Evolutionary conservation across 2,329 filamentous ascomycete species (phyloP), one percentile per base, ranked within the genome.

Genomic region (Talaromyces sp.): DNA sequence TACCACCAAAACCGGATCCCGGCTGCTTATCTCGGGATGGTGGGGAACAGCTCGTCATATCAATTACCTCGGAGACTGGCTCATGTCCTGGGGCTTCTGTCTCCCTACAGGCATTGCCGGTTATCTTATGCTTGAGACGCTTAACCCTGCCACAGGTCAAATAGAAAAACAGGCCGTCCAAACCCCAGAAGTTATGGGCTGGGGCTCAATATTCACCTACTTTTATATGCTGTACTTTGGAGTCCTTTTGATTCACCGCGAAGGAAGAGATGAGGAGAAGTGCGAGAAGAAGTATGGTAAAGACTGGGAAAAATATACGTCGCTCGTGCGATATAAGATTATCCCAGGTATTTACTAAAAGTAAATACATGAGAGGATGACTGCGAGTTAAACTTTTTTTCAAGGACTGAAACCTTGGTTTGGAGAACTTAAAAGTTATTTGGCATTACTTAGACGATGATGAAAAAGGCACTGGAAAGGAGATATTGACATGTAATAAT

Each of bases 31-130:
- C 3, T 89, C 90, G 0, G 93, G 93, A 60, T 98, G 93, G 93
- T 97, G 93, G 93, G 93, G 93, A 51, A 81, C 86, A 25, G 90
- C 93, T 0, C 86, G 93, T 49, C 93, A 98, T 77, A 93, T 97
- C 82, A 98, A 97, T 80, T 97, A 98, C 77, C 78, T 96, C 0
- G 93, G 93, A 58, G 93, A 98, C 78, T 97, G 93, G 93, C 82
- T 95, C 66, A 93, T 96, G 85, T 86, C 89, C 9, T 97, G 92
- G 91, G 87, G 92, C 0, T 97, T 95, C 77, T 91, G 87, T 66
- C 81, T 97, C 51, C 93, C 93, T 1, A 96, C 93, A 0, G 90
- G 91, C 0, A 74, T 96, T 63, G 89, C 92, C 0, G 93, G 93
- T 13, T 96, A 93, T 73, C 80, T 88, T 47, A 87, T 96, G 57